phyloP scores from a whole-genome alignment of 2,329 filamentous ascomycete species.

The Colletotrichum camelliae region DNA sequence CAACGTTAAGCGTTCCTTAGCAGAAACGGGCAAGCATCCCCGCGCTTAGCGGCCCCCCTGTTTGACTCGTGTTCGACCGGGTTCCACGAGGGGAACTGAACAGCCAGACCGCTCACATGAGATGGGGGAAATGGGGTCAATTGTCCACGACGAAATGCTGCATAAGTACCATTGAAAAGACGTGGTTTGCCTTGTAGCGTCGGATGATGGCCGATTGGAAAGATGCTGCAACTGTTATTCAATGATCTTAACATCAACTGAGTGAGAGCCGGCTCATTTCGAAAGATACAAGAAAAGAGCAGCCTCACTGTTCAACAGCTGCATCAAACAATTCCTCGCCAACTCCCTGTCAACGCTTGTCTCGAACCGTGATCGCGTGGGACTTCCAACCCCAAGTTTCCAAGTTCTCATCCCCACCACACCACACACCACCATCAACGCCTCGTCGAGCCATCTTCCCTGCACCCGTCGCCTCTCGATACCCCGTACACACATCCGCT shows the following conservation, averaged over 20 bases:
- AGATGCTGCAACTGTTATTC: neutral
- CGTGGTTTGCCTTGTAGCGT: neutral
- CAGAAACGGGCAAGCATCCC: slow-evolving; percentile 9
- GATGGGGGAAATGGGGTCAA: neutral
- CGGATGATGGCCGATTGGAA: neutral
- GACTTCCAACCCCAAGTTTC: neutral
- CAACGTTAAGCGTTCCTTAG: neutral
- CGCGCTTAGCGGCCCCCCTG: slow-evolving; percentile 5
- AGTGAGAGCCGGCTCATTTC: neutral
- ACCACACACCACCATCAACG: neutral
- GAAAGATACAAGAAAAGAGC: neutral
- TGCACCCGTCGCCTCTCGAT: neutral
- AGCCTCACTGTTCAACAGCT: neutral
- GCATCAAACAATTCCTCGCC: neutral
- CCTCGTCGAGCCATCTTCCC: neutral
- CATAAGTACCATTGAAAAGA: neutral
- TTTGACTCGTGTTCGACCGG: slow-evolving; percentile 11
- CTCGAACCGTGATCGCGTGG: neutral
- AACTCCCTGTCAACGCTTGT: neutral
- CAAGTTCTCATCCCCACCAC: neutral
- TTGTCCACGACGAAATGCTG: neutral
- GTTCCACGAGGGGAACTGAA: neutral
- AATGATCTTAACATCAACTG: neutral
- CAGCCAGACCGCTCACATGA: neutral
- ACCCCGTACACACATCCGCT: neutral